Evolutionary conservation across 2,329 filamentous ascomycete species (phyloP), one percentile per base, ranked within the genome.

Genomic region (Alternaria sp.): DNA sequence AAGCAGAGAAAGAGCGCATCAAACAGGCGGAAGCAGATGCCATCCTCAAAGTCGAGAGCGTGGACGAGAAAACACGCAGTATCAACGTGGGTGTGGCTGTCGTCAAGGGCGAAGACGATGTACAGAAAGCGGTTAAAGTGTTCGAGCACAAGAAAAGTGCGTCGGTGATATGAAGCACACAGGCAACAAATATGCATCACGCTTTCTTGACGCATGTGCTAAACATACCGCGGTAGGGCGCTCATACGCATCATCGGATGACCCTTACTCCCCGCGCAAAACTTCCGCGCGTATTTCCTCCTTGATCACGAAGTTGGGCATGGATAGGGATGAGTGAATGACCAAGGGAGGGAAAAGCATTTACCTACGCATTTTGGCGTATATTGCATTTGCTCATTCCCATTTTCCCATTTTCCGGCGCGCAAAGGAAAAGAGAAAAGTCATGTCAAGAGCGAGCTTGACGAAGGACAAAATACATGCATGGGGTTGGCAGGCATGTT

Each of bases 1-100:
- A 61, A 45, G 50, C 64, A 8, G 65, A 69, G 28, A 63, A 54
- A 21, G 64, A 70, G 47, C 41, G 25, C 12, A n/a, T 58, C 2
- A 59, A 41, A 26, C 46, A 51, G n/a, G 56, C 49, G 9, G 61
- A 63, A n/a, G 8, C 28, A 14, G 50, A 63, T 5, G 61, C 61
- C 2, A 49, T 56, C 6, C 46, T 63, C 26, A 63, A 63, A 15
- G 46, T 53, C 12, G 45, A 63, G 1, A 55, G 33, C 3, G n/a
- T 23, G 3, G 47, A 44, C 14, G 55, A 62, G 20, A 60, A 64
- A 14, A 33, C 55, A 1, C 23, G 54, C 0, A 33, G 60, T 9
- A 41, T 65, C n/a, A 67, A 58, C 9, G 55, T 65, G 4, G 61
- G 62, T 11, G 43, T 62, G 4, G 57, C 58, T 5, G 64, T 58